Percentiles rank a stretch among this genome's conserved stretches.
phyloP scores from a whole-genome alignment of 208 protist species.

The Endotrypanum monterogeii region DNA sequence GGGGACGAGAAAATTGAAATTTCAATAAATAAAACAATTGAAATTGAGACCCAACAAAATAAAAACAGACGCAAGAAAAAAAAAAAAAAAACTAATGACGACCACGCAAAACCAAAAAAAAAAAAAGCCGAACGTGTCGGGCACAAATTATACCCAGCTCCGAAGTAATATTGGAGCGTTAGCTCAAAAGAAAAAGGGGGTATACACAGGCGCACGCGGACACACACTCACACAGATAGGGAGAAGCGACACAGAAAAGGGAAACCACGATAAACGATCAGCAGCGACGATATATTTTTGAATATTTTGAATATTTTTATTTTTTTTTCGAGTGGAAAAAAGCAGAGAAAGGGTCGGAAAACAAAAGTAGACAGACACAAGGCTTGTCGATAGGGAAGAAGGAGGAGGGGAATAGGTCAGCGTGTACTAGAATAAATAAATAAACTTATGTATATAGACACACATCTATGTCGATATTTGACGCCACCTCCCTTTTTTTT shows the following conservation, averaged over 20 bases:
- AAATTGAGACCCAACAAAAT: too few relatives aligned
- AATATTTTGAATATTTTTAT: too few relatives aligned
- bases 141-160: too few relatives aligned
- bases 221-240: neutral
- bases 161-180: neutral
- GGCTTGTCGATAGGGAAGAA: too few relatives aligned
- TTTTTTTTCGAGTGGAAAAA: too few relatives aligned
- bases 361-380: too few relatives aligned
- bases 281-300: slow-evolving; percentile 1
- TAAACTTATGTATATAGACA: neutral
- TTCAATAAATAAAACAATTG: neutral
- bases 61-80: neutral
- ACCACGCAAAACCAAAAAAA: slow-evolving; percentile 11
- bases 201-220: neutral
- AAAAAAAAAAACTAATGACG: neutral
- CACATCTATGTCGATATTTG: neutral
- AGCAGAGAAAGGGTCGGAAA: too few relatives aligned
- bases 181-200: neutral
- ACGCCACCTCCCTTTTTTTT: neutral
- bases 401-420: too few relatives aligned
- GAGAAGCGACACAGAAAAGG: neutral
- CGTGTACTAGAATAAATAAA: too few relatives aligned
- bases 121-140: slow-evolving; percentile 5
- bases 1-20: too few relatives aligned
- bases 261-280: neutral